These are phyloP conservation scores for Eucalyptus marginata DNA, from an alignment of 345 rosid species.

Conservation along the genomic window DNA sequence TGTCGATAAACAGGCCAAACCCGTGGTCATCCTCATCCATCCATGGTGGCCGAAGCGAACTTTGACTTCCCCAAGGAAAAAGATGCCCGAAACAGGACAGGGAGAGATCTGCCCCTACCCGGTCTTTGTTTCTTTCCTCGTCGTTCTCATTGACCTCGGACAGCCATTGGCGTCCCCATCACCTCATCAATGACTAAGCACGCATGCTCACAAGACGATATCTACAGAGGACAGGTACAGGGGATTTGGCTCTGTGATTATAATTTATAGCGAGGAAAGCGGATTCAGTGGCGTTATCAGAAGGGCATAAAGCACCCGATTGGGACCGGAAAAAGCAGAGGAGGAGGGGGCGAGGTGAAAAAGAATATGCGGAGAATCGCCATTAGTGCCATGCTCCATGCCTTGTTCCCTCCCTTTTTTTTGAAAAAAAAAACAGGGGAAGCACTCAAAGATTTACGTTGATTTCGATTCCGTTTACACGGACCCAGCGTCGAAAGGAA, in stretches of 20 bases:
- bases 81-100: neutral
- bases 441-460: neutral
- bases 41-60: neutral
- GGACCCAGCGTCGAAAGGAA: neutral
- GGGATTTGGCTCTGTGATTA: neutral
- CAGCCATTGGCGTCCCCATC: neutral
- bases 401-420: neutral
- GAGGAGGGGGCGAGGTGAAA: neutral
- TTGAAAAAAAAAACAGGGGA: neutral
- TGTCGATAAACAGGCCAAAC: neutral
- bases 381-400: neutral
- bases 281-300: neutral
- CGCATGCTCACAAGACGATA: neutral
- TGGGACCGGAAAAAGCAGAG: neutral
- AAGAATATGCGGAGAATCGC: conserved; percentile 22
- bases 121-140: neutral
- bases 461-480: neutral
- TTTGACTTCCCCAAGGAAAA: neutral
- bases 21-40: neutral
- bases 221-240: neutral
- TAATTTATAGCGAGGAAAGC: neutral
- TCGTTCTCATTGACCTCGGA: neutral
- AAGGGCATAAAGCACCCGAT: neutral
- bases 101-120: neutral
- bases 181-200: neutral